Percentiles rank a stretch among this genome's conserved stretches.
phyloP scores from a whole-genome alignment of 768 basidiomycete genomes.

The Kwoniella pini region DNA sequence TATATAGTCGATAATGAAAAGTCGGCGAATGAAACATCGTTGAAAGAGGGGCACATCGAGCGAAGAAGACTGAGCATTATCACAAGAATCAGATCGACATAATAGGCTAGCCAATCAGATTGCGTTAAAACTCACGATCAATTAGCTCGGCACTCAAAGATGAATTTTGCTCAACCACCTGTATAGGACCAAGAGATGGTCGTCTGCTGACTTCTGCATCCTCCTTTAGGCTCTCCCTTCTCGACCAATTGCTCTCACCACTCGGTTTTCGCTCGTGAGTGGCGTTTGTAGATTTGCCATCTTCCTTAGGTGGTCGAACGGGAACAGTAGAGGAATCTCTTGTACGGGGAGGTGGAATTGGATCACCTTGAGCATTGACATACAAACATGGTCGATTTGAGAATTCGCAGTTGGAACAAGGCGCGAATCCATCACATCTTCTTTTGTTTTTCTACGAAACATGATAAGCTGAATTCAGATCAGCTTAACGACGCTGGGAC shows the following conservation, averaged over 20 bases:
- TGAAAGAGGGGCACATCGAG: constrained; percentile 37
- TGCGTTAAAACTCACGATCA: constrained; percentile 35
- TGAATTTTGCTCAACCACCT: constrained; percentile 43
- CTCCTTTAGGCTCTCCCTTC: constrained; percentile 10
- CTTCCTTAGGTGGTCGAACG: constrained; percentile 15
- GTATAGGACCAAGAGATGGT: constrained; percentile 22
- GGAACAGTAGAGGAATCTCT: constrained; percentile 30
- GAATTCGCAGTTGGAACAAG: constrained; percentile 54
- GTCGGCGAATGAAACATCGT: constrained; percentile 52
- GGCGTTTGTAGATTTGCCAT: not conserved
- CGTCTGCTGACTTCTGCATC: constrained; percentile 10
- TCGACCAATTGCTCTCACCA: constrained; percentile 21
- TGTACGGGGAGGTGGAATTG: constrained; percentile 50
- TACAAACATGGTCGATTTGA: constrained; percentile 51
- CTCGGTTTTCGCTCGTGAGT: constrained; percentile 15
- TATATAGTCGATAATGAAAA: constrained; percentile 49
- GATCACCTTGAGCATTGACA: constrained; percentile 50
- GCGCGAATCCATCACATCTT: constrained; percentile 54
- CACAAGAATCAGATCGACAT: constrained; percentile 2
- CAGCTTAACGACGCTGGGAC: constrained; percentile 12
- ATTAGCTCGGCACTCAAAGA: constrained; percentile 46
- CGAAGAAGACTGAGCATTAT: constrained; percentile 43
- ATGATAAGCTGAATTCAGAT: not conserved
- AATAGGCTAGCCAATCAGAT: not conserved
- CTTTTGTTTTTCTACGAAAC: constrained; percentile 51